phyloP scores from a whole-genome alignment of 2,329 filamentous ascomycete species.

The Alternaria arborescens region DNA sequence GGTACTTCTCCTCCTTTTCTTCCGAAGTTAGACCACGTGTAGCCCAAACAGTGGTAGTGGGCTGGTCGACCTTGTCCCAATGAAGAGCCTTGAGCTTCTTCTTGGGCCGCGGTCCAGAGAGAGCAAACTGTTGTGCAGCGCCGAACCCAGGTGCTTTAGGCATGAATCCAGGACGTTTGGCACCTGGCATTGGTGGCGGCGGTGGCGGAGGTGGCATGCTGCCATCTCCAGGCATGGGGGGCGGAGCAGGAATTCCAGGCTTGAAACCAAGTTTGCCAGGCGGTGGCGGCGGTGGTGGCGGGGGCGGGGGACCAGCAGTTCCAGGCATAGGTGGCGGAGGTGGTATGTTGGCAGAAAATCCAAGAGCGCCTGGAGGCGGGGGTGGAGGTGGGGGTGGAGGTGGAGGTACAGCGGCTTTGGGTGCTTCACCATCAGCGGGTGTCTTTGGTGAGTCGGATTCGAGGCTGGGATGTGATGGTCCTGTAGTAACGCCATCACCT shows the following conservation, averaged over 20 bases:
- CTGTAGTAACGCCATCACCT: constrained; percentile 75
- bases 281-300: constrained; percentile 58
- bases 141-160: constrained; percentile 65
- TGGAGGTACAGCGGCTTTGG: constrained; percentile 53
- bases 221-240: constrained; percentile 60
- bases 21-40: constrained; percentile 84
- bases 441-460: constrained; percentile 75
- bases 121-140: constrained; percentile 66
- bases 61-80: constrained; percentile 97
- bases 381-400: constrained; percentile 56
- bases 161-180: constrained; percentile 75
- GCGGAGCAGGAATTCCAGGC: constrained; percentile 55
- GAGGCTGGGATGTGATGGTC: constrained; percentile 77
- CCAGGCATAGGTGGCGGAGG: constrained; percentile 60
- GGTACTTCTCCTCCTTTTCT: constrained; percentile 93
- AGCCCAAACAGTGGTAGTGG: constrained; percentile 92
- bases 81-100: constrained; percentile 99
- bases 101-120: constrained; percentile 88
- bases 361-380: constrained; percentile 50
- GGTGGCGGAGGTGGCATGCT: constrained; percentile 61
- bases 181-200: constrained; percentile 68
- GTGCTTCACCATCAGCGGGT: constrained; percentile 64
- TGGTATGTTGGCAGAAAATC: constrained; percentile 50
- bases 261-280: constrained; percentile 56
- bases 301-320: constrained; percentile 57